Evolutionary conservation across 2,329 filamentous ascomycete genomes (phyloP).

Genomic region (Exophiala spinifera): DNA sequence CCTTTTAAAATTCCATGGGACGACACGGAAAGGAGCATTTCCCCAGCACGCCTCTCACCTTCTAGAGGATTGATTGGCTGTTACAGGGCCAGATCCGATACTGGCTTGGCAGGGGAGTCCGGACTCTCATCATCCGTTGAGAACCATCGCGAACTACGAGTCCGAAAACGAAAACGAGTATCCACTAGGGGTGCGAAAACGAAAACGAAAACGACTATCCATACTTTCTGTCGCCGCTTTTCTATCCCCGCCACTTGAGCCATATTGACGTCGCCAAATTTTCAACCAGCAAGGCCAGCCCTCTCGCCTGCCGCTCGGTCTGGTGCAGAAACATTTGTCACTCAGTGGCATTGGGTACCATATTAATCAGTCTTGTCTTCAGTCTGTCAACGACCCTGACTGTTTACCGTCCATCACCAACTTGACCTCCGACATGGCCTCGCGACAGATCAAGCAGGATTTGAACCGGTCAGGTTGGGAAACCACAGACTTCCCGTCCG

Average conservation of each 20-base stretch:
- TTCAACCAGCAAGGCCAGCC: background rate
- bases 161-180: constrained; percentile 13
- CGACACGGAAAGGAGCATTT: constrained; percentile 3
- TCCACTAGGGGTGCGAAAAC: background rate
- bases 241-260: background rate
- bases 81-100: background rate
- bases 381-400: background rate
- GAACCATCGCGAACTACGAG: background rate
- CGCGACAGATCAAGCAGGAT: constrained; percentile 92
- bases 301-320: background rate
- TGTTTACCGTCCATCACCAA: background rate
- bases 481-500: constrained; percentile 56
- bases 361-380: constrained; percentile 5
- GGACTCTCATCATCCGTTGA: background rate
- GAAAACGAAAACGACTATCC: background rate
- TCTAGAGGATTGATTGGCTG: too few relatives aligned
- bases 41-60: background rate
- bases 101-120: constrained; percentile 1
- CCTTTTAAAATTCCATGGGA: constrained; percentile 1
- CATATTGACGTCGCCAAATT: constrained; percentile 5
- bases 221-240: background rate
- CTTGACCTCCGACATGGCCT: constrained; percentile 53
- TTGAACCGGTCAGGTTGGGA: constrained; percentile 96
- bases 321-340: too few relatives aligned
- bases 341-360: background rate